Base-by-base conservation (phyloP, 1,284 basidiomycete species). In the Microbotryum scabiosae region DNA sequence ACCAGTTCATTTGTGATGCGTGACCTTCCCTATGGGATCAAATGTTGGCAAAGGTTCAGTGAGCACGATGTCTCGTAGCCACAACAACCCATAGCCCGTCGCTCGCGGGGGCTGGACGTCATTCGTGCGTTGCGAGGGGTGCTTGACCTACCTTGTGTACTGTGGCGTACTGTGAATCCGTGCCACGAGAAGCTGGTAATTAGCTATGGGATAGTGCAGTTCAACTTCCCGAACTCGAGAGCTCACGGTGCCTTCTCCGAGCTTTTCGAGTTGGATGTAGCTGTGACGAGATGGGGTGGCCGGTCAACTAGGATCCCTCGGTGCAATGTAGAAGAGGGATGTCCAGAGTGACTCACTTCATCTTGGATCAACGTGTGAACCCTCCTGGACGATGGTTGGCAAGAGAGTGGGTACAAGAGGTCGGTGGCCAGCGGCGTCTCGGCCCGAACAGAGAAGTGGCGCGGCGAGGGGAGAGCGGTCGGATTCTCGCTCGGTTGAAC, bases 1-100 rank as follows among this genome's bases (percentile, higher is more conserved):
- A 92, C 89, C 61, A 90, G 87, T 74, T 91, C 89, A 71, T 90
- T 90, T 26, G 88, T 91, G 41, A 87, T 88, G 66, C 88, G 80
- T n/a, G 68, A 70, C n/a, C 71, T 68, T 61, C 73, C 73, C 71
- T 73, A 54, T 49, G 23, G 20, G 47, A 23, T 32, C 3, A 52
- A 51, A 3, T 48, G 32, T 8, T 3, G 50, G 45, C 25, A 57
- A 46, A 14, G 21, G n/a, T n/a, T 51, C 16, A 50, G 49, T 4
- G 21, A 54, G 45, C n/a, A 47, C 54, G 28, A 28, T 25, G 23
- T 18, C 44, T 32, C 10, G 41, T 44, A 23, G 20, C 21, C 55
- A 20, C 25, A 25, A 20, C 10, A 5, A 23, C 3, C 2, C 2
- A 18, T 26, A 3, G 36, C 5, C 30, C 30, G 14, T 7, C 14